Conservation (phyloP, 805 yeast species). For the Schwanniomyces polymorphus region DNA sequence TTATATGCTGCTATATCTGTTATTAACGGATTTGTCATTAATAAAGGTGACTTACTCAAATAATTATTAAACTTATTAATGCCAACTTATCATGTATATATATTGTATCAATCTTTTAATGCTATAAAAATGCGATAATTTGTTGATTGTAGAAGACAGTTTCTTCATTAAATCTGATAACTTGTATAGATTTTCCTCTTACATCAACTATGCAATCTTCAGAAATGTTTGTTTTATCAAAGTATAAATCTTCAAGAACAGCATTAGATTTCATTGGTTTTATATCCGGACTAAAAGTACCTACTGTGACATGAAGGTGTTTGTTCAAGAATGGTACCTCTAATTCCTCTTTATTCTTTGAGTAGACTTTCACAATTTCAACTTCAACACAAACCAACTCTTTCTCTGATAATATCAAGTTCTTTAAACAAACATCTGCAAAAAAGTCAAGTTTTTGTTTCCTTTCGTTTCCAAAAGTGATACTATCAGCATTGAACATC, state of each 20-base stretch:
- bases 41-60: conserved; percentile 56
- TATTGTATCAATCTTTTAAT: not conserved
- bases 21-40: conserved; percentile 77
- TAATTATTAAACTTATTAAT: not conserved
- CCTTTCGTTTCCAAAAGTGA: conserved; percentile 3
- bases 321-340: conserved; percentile 10
- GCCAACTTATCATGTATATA: not conserved
- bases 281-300: conserved; percentile 46
- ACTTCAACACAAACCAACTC: conserved; percentile 57
- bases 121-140: conserved; percentile 9
- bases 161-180: conserved; percentile 7
- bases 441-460: conserved; percentile 20
- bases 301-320: conserved; percentile 72
- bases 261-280: conserved; percentile 56
- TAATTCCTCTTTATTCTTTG: conserved; percentile 1
- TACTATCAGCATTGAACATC: conserved; percentile 9
- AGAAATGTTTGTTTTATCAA: conserved; percentile 2
- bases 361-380: conserved; percentile 17
- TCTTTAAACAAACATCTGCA: conserved; percentile 42
- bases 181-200: conserved; percentile 6
- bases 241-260: conserved; percentile 5
- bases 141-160: conserved; percentile 9
- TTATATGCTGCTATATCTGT: conserved; percentile 91
- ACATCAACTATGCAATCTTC: not conserved
- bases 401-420: conserved; percentile 48